A percentile compares a stretch with the other conserved stretches of the same genome.
These are phyloP conservation scores for Paxillus ammoniavirescens DNA, from an alignment of 768 basidiomycete genomes.

Conservation along the genomic window DNA sequence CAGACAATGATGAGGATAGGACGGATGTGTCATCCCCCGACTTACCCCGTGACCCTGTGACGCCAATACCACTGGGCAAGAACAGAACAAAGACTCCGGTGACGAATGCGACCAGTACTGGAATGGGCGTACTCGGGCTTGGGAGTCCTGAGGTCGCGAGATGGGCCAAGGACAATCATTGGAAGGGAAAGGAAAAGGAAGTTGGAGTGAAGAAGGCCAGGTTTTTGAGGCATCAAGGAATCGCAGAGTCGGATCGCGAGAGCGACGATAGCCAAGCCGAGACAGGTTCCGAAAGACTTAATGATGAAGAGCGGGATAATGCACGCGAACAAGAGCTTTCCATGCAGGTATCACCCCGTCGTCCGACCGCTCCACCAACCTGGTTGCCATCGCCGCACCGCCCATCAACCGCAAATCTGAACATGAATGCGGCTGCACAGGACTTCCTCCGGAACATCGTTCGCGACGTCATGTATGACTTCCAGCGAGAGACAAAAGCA, in stretches of 20 bases:
- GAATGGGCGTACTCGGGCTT: slow-evolving; percentile 40
- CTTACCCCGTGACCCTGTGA: slow-evolving; percentile 31
- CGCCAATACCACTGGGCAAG: slow-evolving; percentile 30
- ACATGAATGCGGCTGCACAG: slow-evolving; percentile 39
- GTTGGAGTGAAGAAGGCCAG: slow-evolving; percentile 43
- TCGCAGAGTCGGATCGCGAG: slow-evolving; percentile 22
- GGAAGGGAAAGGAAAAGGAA: slow-evolving; percentile 27
- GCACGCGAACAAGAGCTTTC: slow-evolving; percentile 37
- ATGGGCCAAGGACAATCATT: slow-evolving; percentile 47
- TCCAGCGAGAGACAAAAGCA: slow-evolving; percentile 63
- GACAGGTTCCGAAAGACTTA: neutral
- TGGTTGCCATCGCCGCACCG: slow-evolving; percentile 42
- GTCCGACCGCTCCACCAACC: slow-evolving; percentile 34
- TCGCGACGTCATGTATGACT: slow-evolving; percentile 71
- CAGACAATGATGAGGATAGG: slow-evolving; percentile 13
- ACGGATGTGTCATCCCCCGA: slow-evolving; percentile 28
- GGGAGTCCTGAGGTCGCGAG: slow-evolving; percentile 52
- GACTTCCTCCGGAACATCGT: slow-evolving; percentile 65
- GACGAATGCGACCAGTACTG: slow-evolving; percentile 2
- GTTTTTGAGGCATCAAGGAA: slow-evolving; percentile 35
- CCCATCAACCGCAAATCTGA: slow-evolving; percentile 21
- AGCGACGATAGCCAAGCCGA: slow-evolving; percentile 10
- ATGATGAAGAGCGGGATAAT: slow-evolving; percentile 18
- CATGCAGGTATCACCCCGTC: slow-evolving; percentile 59
- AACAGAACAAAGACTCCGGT: slow-evolving; percentile 13